Conservation (phyloP, 108 stramenopile species). For the Pseudonitzschia pungens region DNA sequence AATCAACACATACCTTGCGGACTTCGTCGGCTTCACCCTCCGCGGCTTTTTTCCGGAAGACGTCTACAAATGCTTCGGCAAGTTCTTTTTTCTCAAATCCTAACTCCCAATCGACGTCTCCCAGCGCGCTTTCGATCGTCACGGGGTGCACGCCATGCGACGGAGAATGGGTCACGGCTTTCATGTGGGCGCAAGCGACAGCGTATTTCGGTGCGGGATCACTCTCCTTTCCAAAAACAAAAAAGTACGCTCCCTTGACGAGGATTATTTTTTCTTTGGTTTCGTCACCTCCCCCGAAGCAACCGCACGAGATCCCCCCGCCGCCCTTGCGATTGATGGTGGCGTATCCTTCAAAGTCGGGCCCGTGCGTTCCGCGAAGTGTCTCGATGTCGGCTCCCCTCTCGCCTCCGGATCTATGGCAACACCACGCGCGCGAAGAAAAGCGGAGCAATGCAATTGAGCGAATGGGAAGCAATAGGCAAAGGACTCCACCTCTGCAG, state of each 20-base stretch:
- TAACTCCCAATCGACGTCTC: conserved; percentile 77
- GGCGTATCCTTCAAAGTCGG: conserved; percentile 80
- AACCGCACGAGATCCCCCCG: conserved; percentile 37
- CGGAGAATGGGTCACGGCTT: conserved; percentile 5
- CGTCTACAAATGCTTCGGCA: conserved; percentile 46
- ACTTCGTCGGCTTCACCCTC: conserved; percentile 43
- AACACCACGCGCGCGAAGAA: too few species aligned
- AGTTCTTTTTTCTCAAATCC: conserved; percentile 42
- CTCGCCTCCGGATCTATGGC: conserved; percentile 60
- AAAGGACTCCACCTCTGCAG: too few species aligned
- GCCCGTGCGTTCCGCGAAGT: conserved; percentile 69
- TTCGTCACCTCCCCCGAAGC: conserved; percentile 36
- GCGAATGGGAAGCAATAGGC: too few species aligned
- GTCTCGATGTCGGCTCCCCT: conserved; percentile 64
- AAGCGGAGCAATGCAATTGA: too few species aligned
- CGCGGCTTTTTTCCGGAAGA: conserved; percentile 41
- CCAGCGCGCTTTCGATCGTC: conserved; percentile 55
- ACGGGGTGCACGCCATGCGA: conserved; percentile 33
- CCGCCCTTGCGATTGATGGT: conserved; percentile 56
- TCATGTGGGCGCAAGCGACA: conserved; percentile 58
- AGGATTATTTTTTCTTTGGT: conserved; percentile 52
- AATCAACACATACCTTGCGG: conserved; percentile 31
- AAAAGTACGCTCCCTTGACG: conserved; percentile 82
- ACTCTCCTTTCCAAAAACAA: conserved; percentile 62
- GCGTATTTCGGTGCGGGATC: conserved; percentile 69